These are phyloP conservation scores for Arachnopeziza araneosa DNA, from an alignment of 2,329 filamentous ascomycete species.

Conservation along the genomic window DNA sequence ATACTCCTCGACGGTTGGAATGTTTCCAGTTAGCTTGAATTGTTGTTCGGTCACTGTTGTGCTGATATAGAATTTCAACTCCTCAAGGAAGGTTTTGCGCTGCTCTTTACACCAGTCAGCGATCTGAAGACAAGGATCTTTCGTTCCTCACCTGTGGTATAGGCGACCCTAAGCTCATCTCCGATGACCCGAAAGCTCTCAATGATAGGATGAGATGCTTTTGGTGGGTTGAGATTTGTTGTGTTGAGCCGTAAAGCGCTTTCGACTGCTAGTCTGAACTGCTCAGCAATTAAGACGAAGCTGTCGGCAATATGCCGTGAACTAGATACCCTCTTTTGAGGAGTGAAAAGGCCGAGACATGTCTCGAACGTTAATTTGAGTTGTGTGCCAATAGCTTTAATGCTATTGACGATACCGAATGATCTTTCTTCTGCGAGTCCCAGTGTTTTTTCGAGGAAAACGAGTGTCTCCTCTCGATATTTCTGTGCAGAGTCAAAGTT, in stretches of 20 bases:
- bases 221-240: background rate
- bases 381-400: conserved; percentile 1
- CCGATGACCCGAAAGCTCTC: conserved; percentile 21
- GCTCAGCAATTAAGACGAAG: background rate
- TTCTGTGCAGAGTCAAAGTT: conserved; percentile 15
- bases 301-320: background rate
- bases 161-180: conserved; percentile 13
- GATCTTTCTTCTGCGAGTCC: background rate
- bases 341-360: background rate
- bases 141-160: conserved; percentile 11
- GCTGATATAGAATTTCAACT: conserved; percentile 18
- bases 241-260: background rate
- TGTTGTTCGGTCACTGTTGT: conserved; percentile 20
- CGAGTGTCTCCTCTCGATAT: conserved; percentile 13
- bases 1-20: conserved; percentile 22
- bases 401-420: background rate
- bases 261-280: background rate
- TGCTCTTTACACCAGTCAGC: conserved; percentile 7
- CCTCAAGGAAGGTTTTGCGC: conserved; percentile 17
- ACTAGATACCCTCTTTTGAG: background rate
- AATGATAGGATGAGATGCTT: conserved; percentile 10
- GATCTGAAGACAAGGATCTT: background rate
- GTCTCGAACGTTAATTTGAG: background rate
- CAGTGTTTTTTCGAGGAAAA: conserved; percentile 9
- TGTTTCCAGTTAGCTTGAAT: conserved; percentile 6